A percentile compares a stretch with the other conserved stretches of the same genome.
Evolutionary conservation across 2,329 filamentous ascomycete genomes (phyloP).

Genomic region (Phaeosphaeria sp.): DNA sequence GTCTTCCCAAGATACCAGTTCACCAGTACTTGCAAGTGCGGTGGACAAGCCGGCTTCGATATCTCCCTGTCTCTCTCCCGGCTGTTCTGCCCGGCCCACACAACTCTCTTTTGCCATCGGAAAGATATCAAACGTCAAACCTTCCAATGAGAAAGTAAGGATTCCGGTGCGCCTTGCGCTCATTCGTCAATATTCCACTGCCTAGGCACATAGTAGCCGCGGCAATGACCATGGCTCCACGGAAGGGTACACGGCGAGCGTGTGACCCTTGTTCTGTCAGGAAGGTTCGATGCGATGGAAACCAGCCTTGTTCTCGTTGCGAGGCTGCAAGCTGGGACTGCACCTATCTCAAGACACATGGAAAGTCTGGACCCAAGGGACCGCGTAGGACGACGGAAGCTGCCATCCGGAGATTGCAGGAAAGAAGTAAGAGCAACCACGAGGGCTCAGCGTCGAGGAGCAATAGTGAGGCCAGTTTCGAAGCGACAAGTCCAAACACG

Average conservation of each 20-base stretch:
- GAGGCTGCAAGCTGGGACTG: conserved; percentile 45
- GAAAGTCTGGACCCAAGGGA: conserved; percentile 46
- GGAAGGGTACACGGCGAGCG: conserved; percentile 45
- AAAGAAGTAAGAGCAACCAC: conserved; percentile 34
- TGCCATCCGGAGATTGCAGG: conserved; percentile 42
- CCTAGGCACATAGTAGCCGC: conserved; percentile 17
- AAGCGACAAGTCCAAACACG: conserved; percentile 37
- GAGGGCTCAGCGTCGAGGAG: conserved; percentile 32
- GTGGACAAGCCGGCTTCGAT: conserved; percentile 9
- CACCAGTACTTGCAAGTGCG: conserved; percentile 6
- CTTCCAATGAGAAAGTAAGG: conserved; percentile 31
- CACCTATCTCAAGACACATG: conserved; percentile 46
- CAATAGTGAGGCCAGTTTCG: conserved; percentile 43
- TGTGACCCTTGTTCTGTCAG: conserved; percentile 46
- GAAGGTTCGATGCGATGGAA: conserved; percentile 45
- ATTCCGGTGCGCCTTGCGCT: conserved; percentile 25
- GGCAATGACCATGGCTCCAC: conserved; percentile 37
- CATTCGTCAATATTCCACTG: conserved; percentile 14
- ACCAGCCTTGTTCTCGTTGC: conserved; percentile 43
- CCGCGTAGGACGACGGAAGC: conserved; percentile 44
- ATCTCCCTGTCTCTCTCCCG: conserved; percentile 16
- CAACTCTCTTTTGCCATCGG: conserved; percentile 5
- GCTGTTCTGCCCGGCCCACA: conserved; percentile 13
- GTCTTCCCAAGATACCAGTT: conserved; percentile 20
- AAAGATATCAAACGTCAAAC: conserved; percentile 8